Percentiles rank a stretch among this genome's conserved stretches.
Conservation (phyloP, 148 eudicot genomes). For the Diospyros lotus region DNA sequence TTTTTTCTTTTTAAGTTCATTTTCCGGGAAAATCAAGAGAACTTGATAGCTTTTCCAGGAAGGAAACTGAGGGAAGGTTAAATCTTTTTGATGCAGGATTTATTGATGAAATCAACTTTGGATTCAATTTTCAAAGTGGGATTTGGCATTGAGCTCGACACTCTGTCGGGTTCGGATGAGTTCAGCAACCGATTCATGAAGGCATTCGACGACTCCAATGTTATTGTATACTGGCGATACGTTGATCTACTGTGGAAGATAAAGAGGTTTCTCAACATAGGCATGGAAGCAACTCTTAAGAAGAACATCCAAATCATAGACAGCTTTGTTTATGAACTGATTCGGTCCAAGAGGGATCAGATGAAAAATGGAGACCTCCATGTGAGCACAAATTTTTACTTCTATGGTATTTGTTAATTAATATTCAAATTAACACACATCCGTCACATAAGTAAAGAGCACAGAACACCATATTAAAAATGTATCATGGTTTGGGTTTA, state of each 20-base stretch:
- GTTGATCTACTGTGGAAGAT: conserved; percentile 22
- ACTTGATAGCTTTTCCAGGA: no score
- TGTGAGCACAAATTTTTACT: conserved; percentile 1
- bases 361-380: conserved; percentile 5
- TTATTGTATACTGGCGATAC: conserved; percentile 12
- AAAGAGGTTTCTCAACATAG: conserved; percentile 16
- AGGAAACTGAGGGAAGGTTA: neutral
- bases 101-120: conserved; percentile 24
- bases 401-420: neutral
- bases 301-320: conserved; percentile 14
- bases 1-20: neutral
- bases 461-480: no score
- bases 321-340: conserved; percentile 17
- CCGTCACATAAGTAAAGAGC: neutral
- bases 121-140: conserved; percentile 25
- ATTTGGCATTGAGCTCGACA: conserved; percentile 24
- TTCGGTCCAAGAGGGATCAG: conserved; percentile 16
- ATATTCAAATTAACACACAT: neutral
- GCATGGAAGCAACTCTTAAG: conserved; percentile 19
- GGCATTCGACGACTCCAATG: conserved; percentile 24
- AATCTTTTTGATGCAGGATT: conserved; percentile 11
- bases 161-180: conserved; percentile 21
- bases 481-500: no score
- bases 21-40: neutral
- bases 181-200: conserved; percentile 16